Evolutionary conservation across 441 rosid genomes (phyloP).

Genomic region (Sinapis alba): DNA sequence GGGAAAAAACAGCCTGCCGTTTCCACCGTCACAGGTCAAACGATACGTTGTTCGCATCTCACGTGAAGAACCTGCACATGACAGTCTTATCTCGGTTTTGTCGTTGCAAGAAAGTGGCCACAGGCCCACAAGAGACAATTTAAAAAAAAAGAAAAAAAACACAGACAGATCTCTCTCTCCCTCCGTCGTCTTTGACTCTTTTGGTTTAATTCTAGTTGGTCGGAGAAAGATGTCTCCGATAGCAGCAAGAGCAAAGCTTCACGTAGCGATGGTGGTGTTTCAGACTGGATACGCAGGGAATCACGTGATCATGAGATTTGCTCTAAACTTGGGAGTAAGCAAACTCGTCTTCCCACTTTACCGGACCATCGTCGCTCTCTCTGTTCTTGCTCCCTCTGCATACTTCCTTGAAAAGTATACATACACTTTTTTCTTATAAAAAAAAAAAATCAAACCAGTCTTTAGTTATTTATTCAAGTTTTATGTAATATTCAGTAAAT

Average conservation of each 20-base stretch:
- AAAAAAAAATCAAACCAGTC: background rate
- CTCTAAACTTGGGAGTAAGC: slow-evolving; percentile 90
- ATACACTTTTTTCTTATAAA: background rate
- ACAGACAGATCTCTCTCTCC: slow-evolving; percentile 21
- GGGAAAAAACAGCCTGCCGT: background rate
- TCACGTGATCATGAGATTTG: slow-evolving; percentile 75
- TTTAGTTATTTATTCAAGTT: background rate
- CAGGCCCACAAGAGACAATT: slow-evolving; percentile 1
- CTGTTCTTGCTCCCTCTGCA: slow-evolving; percentile 72
- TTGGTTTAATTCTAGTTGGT: background rate
- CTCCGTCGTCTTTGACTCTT: slow-evolving; percentile 13
- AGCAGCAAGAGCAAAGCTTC: slow-evolving; percentile 68
- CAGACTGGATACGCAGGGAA: slow-evolving; percentile 85
- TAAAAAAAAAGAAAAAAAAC: background rate
- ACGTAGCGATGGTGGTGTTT: slow-evolving; percentile 73
- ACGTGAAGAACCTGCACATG: slow-evolving; percentile 28
- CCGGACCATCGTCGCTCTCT: slow-evolving; percentile 76
- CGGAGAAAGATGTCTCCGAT: slow-evolving; percentile 36
- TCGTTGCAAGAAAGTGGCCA: slow-evolving; percentile 19
- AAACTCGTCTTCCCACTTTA: slow-evolving; percentile 88
- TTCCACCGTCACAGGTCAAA: background rate
- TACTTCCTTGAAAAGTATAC: slow-evolving; percentile 77
- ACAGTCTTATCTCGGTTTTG: slow-evolving; percentile 28
- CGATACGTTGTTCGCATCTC: background rate
- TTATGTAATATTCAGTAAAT: background rate